Base-by-base conservation (phyloP, 768 basidiomycete species). In the Amanita jacksonii region DNA sequence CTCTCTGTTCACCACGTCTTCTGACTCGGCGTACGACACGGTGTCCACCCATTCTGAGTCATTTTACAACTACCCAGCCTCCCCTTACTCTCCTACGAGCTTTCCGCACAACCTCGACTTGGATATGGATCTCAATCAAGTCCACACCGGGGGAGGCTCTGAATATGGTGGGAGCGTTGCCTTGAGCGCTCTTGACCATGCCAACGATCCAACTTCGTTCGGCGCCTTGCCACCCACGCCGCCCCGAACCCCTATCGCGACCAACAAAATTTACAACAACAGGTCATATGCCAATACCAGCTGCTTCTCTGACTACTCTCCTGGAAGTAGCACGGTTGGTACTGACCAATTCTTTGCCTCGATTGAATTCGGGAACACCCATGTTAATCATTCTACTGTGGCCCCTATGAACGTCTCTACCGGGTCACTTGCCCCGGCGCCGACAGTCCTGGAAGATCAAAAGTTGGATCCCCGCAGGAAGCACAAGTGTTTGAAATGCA, bases 1-100 rank as follows among this genome's bases (percentile, higher is more conserved):
- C 39, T 89, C 87, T 44, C 73, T 80, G 51, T 78, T 89, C 60
- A 86, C 87, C 49, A 76, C 75, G 51, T 85, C 83, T 32, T 80
- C 81, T 50, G 84, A 87, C 61, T 85, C 83, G 49, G 72, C 76
- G 50, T 81, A 78, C 67, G 80, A 81, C 57, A 76, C 77, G 24
- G 60, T 76, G 28, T 85, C 83, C 18, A 72, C 72, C 51, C 77
- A 70, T 53, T 84, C 81, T 44, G 79, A 81, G 56, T 77, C 80
- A 44, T 71, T 77, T 63, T 82, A 77, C 72, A 79, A 73, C 68
- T 74, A 75, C 65, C 68, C 73, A 38, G 61, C 69, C 45, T 75
- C 77, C 37, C 68, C 70, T 6, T 69, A 72, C 58, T 54, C 63
- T 22, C 59, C 70, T 46, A 58, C 72, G 56, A 66, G 71, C 57